Conservation (phyloP, 495 filamentous ascomycete genomes). For the Daldinia childiae region DNA sequence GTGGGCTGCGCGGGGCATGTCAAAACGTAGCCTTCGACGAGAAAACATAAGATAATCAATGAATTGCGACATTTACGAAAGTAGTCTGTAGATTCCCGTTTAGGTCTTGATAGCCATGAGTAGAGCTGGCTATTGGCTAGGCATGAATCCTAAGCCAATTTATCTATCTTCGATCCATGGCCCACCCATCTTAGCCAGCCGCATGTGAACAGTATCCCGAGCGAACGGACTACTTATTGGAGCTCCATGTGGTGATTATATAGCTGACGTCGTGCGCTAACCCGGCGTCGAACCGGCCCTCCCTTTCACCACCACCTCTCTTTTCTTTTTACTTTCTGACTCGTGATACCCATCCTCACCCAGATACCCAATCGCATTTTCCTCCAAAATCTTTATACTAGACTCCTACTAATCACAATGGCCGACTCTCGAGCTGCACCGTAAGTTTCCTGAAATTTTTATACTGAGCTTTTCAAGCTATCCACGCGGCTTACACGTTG, state of each 20-base stretch:
- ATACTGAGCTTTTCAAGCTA: background rate
- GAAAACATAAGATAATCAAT: slow-evolving; percentile 36
- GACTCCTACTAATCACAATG: slow-evolving; percentile 30
- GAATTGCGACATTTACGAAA: slow-evolving; percentile 40
- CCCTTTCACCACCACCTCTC: slow-evolving; percentile 16
- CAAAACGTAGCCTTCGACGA: slow-evolving; percentile 5
- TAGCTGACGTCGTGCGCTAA: slow-evolving; percentile 18
- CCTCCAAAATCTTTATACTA: background rate
- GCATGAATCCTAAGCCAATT: slow-evolving; percentile 6
- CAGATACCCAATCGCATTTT: background rate
- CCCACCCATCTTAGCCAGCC: slow-evolving; percentile 14
- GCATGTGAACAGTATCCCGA: slow-evolving; percentile 20
- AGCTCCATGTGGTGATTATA: background rate
- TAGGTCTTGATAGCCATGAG: slow-evolving; percentile 19
- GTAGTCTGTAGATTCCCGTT: slow-evolving; percentile 16
- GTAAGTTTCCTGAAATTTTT: slow-evolving; percentile 28
- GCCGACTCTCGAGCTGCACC: slow-evolving; percentile 42
- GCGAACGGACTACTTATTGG: slow-evolving; percentile 6
- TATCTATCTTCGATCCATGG: slow-evolving; percentile 3
- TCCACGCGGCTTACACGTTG: slow-evolving; percentile 14
- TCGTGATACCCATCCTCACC: slow-evolving; percentile 27
- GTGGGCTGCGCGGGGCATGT: slow-evolving; percentile 35
- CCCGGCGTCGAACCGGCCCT: slow-evolving; percentile 16
- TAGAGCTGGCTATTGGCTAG: slow-evolving; percentile 23
- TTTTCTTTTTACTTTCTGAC: slow-evolving; percentile 13